These are phyloP conservation scores for Trichoderma afroharzianum DNA, from an alignment of 2,329 filamentous ascomycete species.

Conservation along the genomic window DNA sequence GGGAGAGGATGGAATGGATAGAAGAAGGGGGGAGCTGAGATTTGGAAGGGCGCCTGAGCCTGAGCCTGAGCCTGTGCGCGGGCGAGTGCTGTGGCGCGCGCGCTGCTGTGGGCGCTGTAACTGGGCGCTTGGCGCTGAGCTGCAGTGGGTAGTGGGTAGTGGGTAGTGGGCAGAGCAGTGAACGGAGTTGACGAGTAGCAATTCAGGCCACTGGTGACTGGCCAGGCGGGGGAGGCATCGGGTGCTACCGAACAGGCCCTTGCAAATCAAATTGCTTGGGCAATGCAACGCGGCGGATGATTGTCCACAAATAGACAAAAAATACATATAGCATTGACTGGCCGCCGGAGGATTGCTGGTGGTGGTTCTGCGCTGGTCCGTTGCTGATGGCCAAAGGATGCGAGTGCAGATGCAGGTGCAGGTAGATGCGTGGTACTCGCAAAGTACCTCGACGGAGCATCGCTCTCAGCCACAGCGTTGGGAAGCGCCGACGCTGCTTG, in stretches of 20 bases:
- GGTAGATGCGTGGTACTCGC: background rate
- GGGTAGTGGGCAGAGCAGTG: constrained; percentile 2
- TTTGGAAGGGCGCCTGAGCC: constrained; percentile 16
- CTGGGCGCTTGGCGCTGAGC: constrained; percentile 14
- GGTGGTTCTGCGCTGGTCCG: background rate
- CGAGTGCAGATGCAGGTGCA: background rate
- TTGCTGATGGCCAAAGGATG: background rate
- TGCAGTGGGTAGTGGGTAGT: constrained; percentile 3
- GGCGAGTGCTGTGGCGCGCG: constrained; percentile 16
- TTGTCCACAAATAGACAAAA: background rate
- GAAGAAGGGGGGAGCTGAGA: background rate
- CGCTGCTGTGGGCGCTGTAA: constrained; percentile 1
- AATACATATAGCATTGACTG: background rate
- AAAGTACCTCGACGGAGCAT: background rate
- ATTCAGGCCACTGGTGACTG: background rate
- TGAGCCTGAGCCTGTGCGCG: constrained; percentile 9
- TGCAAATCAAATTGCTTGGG: background rate
- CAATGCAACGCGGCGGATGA: background rate
- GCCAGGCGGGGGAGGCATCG: constrained; percentile 3
- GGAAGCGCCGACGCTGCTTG: background rate
- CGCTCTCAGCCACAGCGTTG: background rate
- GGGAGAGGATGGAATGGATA: background rate
- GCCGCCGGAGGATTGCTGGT: background rate
- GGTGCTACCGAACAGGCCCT: constrained; percentile 13
- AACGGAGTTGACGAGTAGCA: background rate